Evolutionary conservation across 2,329 filamentous ascomycete genomes (phyloP).

Genomic region (Arthrobotrys megalospora): DNA sequence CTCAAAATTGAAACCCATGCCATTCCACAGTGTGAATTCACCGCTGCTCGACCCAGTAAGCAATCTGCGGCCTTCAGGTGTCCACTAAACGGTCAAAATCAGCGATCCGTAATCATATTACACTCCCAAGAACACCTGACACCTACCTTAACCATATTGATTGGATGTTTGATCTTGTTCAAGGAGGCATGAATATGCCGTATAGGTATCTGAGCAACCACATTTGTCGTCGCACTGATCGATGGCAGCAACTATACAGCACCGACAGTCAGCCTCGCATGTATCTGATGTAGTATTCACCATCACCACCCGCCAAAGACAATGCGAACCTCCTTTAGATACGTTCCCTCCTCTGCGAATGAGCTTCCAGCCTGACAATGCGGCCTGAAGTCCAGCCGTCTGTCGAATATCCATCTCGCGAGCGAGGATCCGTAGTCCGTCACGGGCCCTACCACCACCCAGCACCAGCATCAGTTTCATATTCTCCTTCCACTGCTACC

Average conservation of each 20-base stretch:
- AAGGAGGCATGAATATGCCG: constrained; percentile 97
- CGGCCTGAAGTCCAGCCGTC: constrained; percentile 81
- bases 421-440: constrained; percentile 94
- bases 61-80: constrained; percentile 90
- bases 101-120: not conserved
- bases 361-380: constrained; percentile 73
- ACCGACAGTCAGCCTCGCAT: constrained; percentile 36
- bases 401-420: constrained; percentile 90
- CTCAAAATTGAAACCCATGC: constrained; percentile 98
- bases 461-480: constrained; percentile 5
- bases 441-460: constrained; percentile 77
- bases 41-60: constrained; percentile 95
- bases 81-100: constrained; percentile 77
- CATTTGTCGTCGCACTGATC: constrained; percentile 77
- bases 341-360: constrained; percentile 56
- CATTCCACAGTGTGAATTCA: constrained; percentile 99
- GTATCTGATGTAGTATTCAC: constrained; percentile 33
- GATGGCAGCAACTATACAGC: constrained; percentile 85
- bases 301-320: constrained; percentile 1
- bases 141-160: constrained; percentile 81
- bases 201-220: constrained; percentile 88
- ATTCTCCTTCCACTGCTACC: constrained; percentile 1
- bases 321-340: constrained; percentile 53
- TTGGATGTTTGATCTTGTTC: constrained; percentile 97
- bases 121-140: not conserved